These are phyloP conservation scores for Sparassis latifolia DNA, from an alignment of 1,284 basidiomycete genomes.

Conservation along the genomic window DNA sequence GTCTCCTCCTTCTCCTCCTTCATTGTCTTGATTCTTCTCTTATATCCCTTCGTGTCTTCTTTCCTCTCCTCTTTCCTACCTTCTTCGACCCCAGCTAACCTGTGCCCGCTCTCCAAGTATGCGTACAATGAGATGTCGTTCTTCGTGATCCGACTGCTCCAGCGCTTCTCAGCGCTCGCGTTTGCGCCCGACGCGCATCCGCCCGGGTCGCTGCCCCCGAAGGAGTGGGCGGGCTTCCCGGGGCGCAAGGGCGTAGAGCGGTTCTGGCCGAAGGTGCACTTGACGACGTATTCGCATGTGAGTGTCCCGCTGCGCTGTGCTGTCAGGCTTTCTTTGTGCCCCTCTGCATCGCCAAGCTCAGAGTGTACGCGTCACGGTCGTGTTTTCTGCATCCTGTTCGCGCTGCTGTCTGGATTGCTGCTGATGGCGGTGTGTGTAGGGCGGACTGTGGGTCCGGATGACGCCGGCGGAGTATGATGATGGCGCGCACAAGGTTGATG, in stretches of 20 bases:
- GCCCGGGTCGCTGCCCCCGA: slow-evolving; percentile 14
- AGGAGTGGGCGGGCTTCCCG: slow-evolving; percentile 10
- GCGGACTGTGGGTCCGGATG: too few relatives aligned
- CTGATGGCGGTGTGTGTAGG: too few relatives aligned
- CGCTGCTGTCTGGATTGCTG: too few relatives aligned
- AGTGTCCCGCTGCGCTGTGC: slow-evolving; percentile 6
- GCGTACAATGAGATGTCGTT: slow-evolving; percentile 40
- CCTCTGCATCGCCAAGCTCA: too few relatives aligned
- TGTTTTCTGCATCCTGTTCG: too few relatives aligned
- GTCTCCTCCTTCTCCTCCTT: too few relatives aligned
- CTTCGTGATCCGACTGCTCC: slow-evolving; percentile 35
- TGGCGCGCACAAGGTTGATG: too few relatives aligned
- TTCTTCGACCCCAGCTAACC: not conserved
- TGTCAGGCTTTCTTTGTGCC: too few relatives aligned
- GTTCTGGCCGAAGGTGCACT: slow-evolving; percentile 14
- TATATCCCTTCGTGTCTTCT: not conserved
- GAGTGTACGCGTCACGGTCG: too few relatives aligned
- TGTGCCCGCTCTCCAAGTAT: slow-evolving; percentile 20
- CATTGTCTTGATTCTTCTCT: not conserved
- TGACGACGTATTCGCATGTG: slow-evolving; percentile 30
- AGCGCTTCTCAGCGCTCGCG: slow-evolving; percentile 39
- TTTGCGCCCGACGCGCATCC: slow-evolving; percentile 26
- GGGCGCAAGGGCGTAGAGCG: slow-evolving; percentile 16
- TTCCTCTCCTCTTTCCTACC: not conserved
- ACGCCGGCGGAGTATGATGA: too few relatives aligned